Percentiles rank a stretch among this genome's conserved stretches.
Conservation (phyloP, 805 yeast species). For the Groenewaldozyma tartarivorans region DNA sequence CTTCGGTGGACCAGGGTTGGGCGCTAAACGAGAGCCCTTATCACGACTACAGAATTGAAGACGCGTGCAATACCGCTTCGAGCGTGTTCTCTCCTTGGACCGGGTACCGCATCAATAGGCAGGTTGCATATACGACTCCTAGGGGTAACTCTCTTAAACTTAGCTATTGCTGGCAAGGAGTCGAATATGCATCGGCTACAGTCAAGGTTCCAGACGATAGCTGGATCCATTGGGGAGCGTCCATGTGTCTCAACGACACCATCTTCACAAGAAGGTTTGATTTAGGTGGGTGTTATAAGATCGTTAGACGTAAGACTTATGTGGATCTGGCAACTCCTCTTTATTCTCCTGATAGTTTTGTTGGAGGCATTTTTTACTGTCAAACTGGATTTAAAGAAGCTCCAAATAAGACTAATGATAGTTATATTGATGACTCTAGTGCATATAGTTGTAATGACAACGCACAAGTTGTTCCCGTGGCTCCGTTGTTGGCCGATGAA, state of each 20-base stretch:
- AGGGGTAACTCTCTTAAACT: slow-evolving; percentile 4
- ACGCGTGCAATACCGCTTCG: slow-evolving; percentile 13
- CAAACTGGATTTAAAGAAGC: slow-evolving; percentile 1
- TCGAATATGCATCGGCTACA: slow-evolving; percentile 6
- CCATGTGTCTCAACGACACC: slow-evolving; percentile 6
- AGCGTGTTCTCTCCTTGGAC: slow-evolving; percentile 16
- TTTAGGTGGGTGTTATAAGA: slow-evolving; percentile 36
- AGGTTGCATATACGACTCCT: not conserved
- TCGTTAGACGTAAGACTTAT: slow-evolving; percentile 48
- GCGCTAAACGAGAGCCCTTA: slow-evolving; percentile 10
- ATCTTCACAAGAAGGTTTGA: slow-evolving; percentile 1
- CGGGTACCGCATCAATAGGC: slow-evolving; percentile 13
- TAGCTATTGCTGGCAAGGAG: slow-evolving; percentile 11
- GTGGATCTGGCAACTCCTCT: slow-evolving; percentile 36
- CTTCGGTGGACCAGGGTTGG: too few species aligned
- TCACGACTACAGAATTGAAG: slow-evolving; percentile 9
- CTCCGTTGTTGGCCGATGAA: slow-evolving; percentile 47
- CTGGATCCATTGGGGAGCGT: slow-evolving; percentile 10
- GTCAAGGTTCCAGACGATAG: not conserved
- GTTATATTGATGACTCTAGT: not conserved
- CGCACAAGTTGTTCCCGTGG: slow-evolving; percentile 32
- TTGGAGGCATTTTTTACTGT: slow-evolving; percentile 58
- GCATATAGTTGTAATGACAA: slow-evolving; percentile 3
- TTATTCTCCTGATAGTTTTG: slow-evolving; percentile 47
- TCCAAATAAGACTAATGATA: not conserved